phyloP scores from a whole-genome alignment of 352 stramenopile species.

The Phytophthora pisi region DNA sequence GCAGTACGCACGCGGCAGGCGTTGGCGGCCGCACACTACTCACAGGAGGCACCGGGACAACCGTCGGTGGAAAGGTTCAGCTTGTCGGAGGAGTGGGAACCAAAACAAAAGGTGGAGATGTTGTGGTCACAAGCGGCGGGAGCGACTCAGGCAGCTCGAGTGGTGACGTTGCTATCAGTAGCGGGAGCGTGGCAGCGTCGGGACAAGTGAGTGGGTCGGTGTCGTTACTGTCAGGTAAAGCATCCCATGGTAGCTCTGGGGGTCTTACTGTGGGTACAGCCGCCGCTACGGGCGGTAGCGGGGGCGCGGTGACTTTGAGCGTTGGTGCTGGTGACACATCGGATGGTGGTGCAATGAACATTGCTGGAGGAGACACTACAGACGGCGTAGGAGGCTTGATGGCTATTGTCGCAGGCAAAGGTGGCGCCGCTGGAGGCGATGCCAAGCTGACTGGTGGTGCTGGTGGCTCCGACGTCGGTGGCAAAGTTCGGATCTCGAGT shows the following conservation, averaged over 20 bases:
- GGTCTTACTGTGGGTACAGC: slow-evolving; percentile 26
- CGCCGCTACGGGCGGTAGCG: slow-evolving; percentile 15
- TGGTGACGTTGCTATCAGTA: slow-evolving; percentile 32
- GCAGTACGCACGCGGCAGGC: slow-evolving; percentile 20
- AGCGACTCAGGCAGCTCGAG: slow-evolving; percentile 18
- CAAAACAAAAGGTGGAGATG: slow-evolving; percentile 30
- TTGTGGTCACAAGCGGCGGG: slow-evolving; percentile 30
- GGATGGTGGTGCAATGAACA: slow-evolving; percentile 19
- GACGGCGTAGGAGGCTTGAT: slow-evolving; percentile 16
- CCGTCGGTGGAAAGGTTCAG: slow-evolving; percentile 31
- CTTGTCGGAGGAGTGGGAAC: slow-evolving; percentile 29
- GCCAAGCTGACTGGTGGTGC: slow-evolving; percentile 25
- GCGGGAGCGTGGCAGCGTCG: slow-evolving; percentile 5
- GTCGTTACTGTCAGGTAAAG: slow-evolving; percentile 27
- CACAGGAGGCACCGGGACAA: slow-evolving; percentile 27
- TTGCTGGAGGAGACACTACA: slow-evolving; percentile 22
- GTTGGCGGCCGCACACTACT: slow-evolving; percentile 25
- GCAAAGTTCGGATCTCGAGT: slow-evolving; percentile 30
- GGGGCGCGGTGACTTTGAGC: slow-evolving; percentile 29
- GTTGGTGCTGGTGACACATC: slow-evolving; percentile 28
- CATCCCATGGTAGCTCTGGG: slow-evolving; percentile 25
- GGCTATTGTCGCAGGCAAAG: slow-evolving; percentile 15
- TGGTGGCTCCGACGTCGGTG: slow-evolving; percentile 20
- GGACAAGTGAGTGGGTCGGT: slow-evolving; percentile 30
- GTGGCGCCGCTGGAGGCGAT: slow-evolving; percentile 29